Evolutionary conservation across 1,139 yeast genomes (phyloP), one percentile per base, ranked within the genome.

Genomic region (Taphrina confusa): DNA sequence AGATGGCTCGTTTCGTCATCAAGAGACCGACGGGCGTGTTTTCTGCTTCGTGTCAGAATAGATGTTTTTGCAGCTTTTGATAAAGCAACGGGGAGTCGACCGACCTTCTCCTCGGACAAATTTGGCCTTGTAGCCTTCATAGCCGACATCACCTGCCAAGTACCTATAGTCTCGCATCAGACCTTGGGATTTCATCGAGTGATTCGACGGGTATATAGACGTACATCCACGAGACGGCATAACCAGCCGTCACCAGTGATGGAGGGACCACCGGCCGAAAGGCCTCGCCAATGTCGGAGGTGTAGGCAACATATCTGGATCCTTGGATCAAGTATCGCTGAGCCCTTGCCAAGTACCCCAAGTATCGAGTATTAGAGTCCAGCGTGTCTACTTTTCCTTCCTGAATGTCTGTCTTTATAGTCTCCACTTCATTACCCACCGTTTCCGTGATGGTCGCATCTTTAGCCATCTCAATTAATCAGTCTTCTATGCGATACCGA

Each of bases 251-350:
- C 18, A 87, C 94, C 34, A 84, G 63, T 40, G 68, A 68, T 0
- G 94, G 91, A 67, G 83, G 86, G 5, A 89, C 92, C 18, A 87
- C 86, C 0, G 95, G 95, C 60, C 95, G 78, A 73, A 87, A 87
- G n/a, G 92, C 85, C 70, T 87, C 95, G 23, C 95, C 95, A 65
- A 87, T 83, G 70, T 87, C 95, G 0, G 92, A 85, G 4, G 95
- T 87, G 72, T 87, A 87, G 1, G 95, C 95, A 25, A 87, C 88
- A 69, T 87, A 87, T 66, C 95, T 75, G 69, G 52, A 33, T 14
- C 52, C 36, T 20, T 37, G 45, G 27, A 57, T 20, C 34, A 57
- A 11, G 36, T 51, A 28, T 6, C 55, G 47, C 28, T 50, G 57
- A 14, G 57, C 56, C 18, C 61, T 22, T 18, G 58, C 62, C 40